These are phyloP conservation scores for Microbotryum saponariae DNA, from an alignment of 1,284 basidiomycete genomes.

Conservation along the genomic window DNA sequence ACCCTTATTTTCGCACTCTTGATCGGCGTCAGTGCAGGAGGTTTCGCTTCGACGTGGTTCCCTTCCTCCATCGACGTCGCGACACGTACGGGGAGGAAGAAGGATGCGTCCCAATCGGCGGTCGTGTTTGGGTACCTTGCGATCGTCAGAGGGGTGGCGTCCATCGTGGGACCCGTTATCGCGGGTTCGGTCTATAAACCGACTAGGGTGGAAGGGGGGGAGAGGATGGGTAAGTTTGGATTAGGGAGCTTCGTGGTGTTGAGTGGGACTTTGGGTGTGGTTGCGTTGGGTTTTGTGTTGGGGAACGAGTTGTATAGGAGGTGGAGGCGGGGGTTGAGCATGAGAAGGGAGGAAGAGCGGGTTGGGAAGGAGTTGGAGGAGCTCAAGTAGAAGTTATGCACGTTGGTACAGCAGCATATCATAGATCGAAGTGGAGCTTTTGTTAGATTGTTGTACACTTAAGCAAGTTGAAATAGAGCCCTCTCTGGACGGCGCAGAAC, in stretches of 20 bases:
- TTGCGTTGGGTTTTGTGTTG: not conserved
- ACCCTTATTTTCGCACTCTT: not conserved
- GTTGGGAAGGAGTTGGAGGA: no score
- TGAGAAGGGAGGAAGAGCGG: no score
- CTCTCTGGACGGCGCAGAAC: no score
- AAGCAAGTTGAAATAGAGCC: no score
- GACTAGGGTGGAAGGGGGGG: not conserved
- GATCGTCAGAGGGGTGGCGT: constrained; percentile 1
- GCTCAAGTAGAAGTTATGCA: no score
- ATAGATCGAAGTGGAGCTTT: no score
- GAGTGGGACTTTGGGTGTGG: not conserved
- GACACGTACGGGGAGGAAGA: not conserved
- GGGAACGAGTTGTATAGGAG: not conserved
- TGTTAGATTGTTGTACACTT: no score
- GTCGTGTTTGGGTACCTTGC: constrained; percentile 1
- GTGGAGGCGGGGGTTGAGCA: not conserved
- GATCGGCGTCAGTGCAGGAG: not conserved
- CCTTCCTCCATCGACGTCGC: constrained; percentile 1
- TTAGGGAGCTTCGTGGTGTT: not conserved
- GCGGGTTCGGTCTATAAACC: not conserved
- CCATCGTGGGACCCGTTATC: not conserved
- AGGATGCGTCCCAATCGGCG: not conserved
- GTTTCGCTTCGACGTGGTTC: constrained; percentile 3
- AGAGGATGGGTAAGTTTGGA: not conserved
- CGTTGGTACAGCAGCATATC: no score